phyloP scores from a whole-genome alignment of 805 yeast species.

The Starmerella tilneyi region DNA sequence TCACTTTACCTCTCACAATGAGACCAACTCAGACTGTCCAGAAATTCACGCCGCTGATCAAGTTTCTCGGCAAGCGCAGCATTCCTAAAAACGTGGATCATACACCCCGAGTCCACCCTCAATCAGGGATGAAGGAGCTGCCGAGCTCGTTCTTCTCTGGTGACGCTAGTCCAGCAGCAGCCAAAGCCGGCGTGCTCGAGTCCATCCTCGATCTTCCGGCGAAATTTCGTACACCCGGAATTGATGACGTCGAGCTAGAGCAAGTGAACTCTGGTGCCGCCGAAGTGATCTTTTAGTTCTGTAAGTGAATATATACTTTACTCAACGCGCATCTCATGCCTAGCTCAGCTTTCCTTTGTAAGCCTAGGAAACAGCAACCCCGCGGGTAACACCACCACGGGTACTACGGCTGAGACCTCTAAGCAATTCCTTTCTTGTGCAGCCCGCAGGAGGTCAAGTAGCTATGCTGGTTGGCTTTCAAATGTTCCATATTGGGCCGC shows the following conservation, averaged over 20 bases:
- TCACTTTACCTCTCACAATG: conserved; percentile 7
- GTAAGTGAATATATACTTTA: background rate
- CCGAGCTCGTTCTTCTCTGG: conserved; percentile 31
- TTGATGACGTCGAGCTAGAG: conserved; percentile 63
- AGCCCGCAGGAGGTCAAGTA: no score
- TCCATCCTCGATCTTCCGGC: conserved; percentile 59
- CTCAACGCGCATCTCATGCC: background rate
- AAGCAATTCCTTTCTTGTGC: no score
- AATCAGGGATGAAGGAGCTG: conserved; percentile 34
- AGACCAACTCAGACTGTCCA: conserved; percentile 7
- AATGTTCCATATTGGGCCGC: no score
- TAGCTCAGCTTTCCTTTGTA: background rate
- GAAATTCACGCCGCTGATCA: conserved; percentile 45
- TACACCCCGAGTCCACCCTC: conserved; percentile 36
- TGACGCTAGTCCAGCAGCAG: conserved; percentile 23
- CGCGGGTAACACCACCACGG: background rate
- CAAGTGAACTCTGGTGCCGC: conserved; percentile 81
- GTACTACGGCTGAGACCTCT: background rate
- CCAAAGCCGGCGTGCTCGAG: conserved; percentile 26
- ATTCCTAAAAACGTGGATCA: conserved; percentile 33
- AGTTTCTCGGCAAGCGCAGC: conserved; percentile 70
- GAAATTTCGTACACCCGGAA: conserved; percentile 57
- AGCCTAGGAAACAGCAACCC: background rate
- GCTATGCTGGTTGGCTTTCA: no score
- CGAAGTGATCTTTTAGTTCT: conserved; percentile 37